Conservation (phyloP, 2,329 filamentous ascomycete species). For the Penicillium sp. region DNA sequence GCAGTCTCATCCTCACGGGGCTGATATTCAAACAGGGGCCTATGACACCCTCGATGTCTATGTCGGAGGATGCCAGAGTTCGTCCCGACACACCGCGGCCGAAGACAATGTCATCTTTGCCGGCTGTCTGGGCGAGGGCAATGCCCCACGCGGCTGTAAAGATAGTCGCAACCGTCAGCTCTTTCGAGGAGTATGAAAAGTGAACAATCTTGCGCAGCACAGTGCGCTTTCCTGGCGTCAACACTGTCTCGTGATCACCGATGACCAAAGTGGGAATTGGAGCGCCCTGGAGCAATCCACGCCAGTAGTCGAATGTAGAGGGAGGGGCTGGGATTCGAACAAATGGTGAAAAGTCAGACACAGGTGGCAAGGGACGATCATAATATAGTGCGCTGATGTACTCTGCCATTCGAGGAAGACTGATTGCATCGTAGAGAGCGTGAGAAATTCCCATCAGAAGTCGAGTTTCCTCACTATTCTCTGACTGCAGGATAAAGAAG, state of each 20-base stretch:
- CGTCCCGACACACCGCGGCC: background rate
- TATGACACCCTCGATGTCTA: background rate
- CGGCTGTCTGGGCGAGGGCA: background rate
- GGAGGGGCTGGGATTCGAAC: background rate
- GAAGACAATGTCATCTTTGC: slow-evolving; percentile 1
- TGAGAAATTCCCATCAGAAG: slow-evolving; percentile 1
- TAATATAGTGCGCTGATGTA: background rate
- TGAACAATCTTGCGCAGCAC: background rate
- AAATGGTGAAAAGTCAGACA: background rate
- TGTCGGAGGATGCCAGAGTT: background rate
- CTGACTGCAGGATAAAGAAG: background rate
- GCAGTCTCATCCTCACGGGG: background rate
- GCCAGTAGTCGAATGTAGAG: background rate
- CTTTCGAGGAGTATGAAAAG: background rate
- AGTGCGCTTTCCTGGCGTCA: background rate
- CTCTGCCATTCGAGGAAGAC: slow-evolving; percentile 2
- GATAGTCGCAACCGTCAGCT: background rate
- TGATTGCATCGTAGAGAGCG: slow-evolving; percentile 2
- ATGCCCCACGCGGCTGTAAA: slow-evolving; percentile 1
- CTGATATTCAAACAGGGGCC: background rate
- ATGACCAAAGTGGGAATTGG: background rate
- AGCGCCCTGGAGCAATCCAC: background rate
- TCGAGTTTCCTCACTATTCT: background rate
- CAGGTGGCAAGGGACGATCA: background rate
- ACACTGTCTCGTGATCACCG: background rate